A percentile compares a stretch with the other conserved stretches of the same genome.
These are phyloP conservation scores for Saccharomyces eubayanus DNA, from an alignment of 805 yeast species.

Conservation along the genomic window DNA sequence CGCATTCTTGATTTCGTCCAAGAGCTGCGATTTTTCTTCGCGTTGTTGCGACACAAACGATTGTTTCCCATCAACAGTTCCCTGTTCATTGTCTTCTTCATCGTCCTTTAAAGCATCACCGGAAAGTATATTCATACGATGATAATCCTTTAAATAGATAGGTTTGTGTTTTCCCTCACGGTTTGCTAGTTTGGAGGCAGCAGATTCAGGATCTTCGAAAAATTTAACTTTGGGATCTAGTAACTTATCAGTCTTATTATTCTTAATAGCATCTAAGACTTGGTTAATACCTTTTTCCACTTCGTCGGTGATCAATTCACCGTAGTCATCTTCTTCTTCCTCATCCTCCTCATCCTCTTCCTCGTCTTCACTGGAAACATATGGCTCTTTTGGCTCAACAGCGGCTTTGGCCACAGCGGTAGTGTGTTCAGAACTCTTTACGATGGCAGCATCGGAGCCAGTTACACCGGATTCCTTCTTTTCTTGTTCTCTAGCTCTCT, in stretches of 20 bases:
- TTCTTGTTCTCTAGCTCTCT: slow-evolving; percentile 50
- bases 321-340: slow-evolving; percentile 83
- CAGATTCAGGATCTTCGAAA: slow-evolving; percentile 56
- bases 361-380: slow-evolving; percentile 17
- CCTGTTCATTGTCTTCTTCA: slow-evolving; percentile 44
- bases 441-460: slow-evolving; percentile 10
- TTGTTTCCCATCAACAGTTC: slow-evolving; percentile 34
- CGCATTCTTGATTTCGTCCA: slow-evolving; percentile 68
- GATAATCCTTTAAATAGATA: slow-evolving; percentile 84
- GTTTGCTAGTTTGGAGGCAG: slow-evolving; percentile 23
- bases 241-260: slow-evolving; percentile 51
- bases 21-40: slow-evolving; percentile 65
- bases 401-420: slow-evolving; percentile 5
- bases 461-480: slow-evolving; percentile 6
- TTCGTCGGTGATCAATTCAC: slow-evolving; percentile 77
- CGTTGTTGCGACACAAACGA: slow-evolving; percentile 69
- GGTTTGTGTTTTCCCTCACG: slow-evolving; percentile 50
- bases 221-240: slow-evolving; percentile 65
- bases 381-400: slow-evolving; percentile 4
- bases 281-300: slow-evolving; percentile 72
- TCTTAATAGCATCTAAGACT: slow-evolving; percentile 62
- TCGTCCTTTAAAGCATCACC: slow-evolving; percentile 53
- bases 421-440: slow-evolving; percentile 10
- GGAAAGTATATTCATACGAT: slow-evolving; percentile 69
- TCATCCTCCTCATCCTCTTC: slow-evolving; percentile 24